These are phyloP conservation scores for Karstenula rhodostoma DNA, from an alignment of 2,329 filamentous ascomycete species.

Conservation along the genomic window DNA sequence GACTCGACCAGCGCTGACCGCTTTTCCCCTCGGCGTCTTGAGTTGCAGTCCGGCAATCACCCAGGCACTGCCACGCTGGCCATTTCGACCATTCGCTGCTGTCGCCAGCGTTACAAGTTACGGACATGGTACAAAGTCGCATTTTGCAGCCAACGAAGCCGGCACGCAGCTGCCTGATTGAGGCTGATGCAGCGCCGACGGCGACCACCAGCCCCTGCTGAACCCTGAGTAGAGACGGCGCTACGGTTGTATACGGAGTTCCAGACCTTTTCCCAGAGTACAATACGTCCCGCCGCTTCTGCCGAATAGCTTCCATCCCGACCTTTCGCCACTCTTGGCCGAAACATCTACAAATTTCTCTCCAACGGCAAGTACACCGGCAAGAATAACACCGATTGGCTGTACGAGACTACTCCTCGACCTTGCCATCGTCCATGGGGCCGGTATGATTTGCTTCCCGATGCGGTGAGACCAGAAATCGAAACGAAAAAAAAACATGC, in stretches of 20 bases:
- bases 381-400: neutral
- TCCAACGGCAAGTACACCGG: no score
- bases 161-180: constrained; percentile 17
- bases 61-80: constrained; percentile 13
- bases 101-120: neutral
- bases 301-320: constrained; percentile 27
- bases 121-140: neutral
- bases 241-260: constrained; percentile 39
- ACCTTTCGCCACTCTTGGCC: constrained; percentile 25
- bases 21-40: no score
- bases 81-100: neutral
- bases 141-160: constrained; percentile 10
- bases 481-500: constrained; percentile 11
- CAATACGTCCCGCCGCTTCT: constrained; percentile 33
- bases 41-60: no score
- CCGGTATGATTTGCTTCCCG: constrained; percentile 12
- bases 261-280: constrained; percentile 30
- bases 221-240: constrained; percentile 26
- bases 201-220: neutral
- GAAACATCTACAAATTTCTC: constrained; percentile 12
- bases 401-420: constrained; percentile 8
- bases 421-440: neutral
- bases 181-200: constrained; percentile 1
- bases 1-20: constrained; percentile 20
- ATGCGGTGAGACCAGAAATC: constrained; percentile 19